Evolutionary conservation across 164 flowering plant genomes (phyloP).

Genomic region (Magnolia officinalis): DNA sequence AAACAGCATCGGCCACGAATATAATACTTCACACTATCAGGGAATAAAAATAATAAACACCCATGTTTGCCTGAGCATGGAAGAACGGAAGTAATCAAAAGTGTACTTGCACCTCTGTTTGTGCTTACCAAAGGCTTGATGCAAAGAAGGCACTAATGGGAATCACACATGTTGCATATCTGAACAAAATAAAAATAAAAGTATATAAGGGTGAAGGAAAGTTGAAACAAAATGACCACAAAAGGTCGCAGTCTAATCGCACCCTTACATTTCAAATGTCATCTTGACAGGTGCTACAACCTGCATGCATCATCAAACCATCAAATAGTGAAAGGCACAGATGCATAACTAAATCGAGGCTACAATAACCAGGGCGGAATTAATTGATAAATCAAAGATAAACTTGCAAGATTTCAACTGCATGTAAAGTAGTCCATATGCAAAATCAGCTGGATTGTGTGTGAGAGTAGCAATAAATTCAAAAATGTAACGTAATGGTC

Average conservation of each 20-base stretch:
- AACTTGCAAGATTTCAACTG: not conserved
- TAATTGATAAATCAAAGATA: not conserved
- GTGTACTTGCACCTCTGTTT: not conserved
- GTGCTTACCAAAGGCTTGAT: constrained; percentile 88
- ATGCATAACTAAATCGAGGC: not conserved
- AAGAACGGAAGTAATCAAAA: not conserved
- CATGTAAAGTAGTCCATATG: not conserved
- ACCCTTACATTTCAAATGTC: constrained; percentile 90
- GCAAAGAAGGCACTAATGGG: constrained; percentile 99
- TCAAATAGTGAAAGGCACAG: not conserved
- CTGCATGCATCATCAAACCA: constrained; percentile 36
- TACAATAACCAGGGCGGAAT: not conserved
- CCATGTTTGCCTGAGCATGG: not conserved
- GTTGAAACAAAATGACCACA: not conserved
- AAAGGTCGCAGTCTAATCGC: not conserved
- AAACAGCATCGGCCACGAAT: not conserved
- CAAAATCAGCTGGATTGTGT: not conserved
- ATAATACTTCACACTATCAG: not conserved
- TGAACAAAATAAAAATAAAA: constrained; percentile 28
- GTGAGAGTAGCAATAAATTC: not conserved
- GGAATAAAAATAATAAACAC: not conserved
- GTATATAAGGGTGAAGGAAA: not conserved
- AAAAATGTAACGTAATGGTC: not conserved
- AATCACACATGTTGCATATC: constrained; percentile 88
- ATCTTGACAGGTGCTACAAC: constrained; percentile 93